Evolutionary conservation across 805 yeast species (phyloP).

Genomic region (Suhomyces emberorum): DNA sequence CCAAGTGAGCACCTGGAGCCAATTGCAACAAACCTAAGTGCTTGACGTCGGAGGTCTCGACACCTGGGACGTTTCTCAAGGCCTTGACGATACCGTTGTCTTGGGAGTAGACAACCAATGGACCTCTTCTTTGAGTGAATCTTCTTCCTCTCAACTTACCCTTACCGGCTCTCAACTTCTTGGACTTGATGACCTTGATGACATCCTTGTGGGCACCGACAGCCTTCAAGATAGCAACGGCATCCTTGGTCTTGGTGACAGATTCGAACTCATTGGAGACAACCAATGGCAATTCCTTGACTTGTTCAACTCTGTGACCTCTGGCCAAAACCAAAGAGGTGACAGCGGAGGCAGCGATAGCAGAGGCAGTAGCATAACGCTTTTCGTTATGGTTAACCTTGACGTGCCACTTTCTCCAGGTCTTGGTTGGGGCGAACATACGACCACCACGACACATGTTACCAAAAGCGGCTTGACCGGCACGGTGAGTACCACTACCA

Average conservation of each 20-base stretch:
- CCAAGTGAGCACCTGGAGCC: conserved; percentile 99
- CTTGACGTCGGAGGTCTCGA: conserved; percentile 90
- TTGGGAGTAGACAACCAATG: conserved; percentile 95
- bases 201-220: conserved; percentile 99
- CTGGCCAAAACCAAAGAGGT: conserved; percentile 98
- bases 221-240: conserved; percentile 96
- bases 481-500: conserved; percentile 99
- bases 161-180: conserved; percentile 99
- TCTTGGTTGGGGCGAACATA: conserved; percentile 99
- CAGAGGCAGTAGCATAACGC: conserved; percentile 99
- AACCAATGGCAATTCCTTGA: conserved; percentile 98
- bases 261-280: conserved; percentile 91
- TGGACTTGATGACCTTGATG: conserved; percentile 95
- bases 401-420: conserved; percentile 99
- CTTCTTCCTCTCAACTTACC: conserved; percentile 99
- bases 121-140: conserved; percentile 99
- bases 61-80: conserved; percentile 99
- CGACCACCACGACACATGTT: conserved; percentile 99
- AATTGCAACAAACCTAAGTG: conserved; percentile 94
- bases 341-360: conserved; percentile 98
- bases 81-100: conserved; percentile 98
- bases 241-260: conserved; percentile 95
- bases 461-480: conserved; percentile 99
- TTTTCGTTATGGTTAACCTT: conserved; percentile 99
- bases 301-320: conserved; percentile 99